Evolutionary conservation across 2,329 filamentous ascomycete genomes (phyloP), one percentile per base, ranked within the genome.

Genomic region (Tolypocladium nubicola): DNA sequence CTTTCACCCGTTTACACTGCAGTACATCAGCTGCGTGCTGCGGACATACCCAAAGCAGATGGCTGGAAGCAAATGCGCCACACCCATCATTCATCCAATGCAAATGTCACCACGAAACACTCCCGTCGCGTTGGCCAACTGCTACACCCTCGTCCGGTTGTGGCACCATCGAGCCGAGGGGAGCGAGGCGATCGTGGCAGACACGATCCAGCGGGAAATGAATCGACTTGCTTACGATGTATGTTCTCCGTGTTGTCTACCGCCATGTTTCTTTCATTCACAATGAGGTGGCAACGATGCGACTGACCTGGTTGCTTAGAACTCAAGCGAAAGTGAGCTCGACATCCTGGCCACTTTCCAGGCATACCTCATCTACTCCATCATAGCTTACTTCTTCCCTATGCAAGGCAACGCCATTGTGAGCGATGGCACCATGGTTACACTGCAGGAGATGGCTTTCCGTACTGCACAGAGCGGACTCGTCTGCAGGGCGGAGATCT

Each of bases 341-440:
- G 30, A 53, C 37, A 14, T 73, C 0, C 71, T 83, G 0, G 71
- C 73, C 0, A 68, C 74, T 1, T 80, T 81, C 43, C 80, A 83
- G 60, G 76, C 79, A 0, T 81, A 80, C 62, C 66, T 83, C 3
- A 71, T 82, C n/a, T 81, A 81, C 59, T 65, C 72, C 2, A 73
- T 83, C 64, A 68, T 77, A 2, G 53, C 79, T 3, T 80, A 78
- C 61, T 80, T 79, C 56, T 64, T 65, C 0, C 60, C 71, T 1
- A 61, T 61, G 0, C 61, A 64, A 11, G 60, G 61, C n/a, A 53
- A 62, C 0, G 57, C 61, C 13, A 60, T 70, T 0, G 70, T 75
- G 39, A 65, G 75, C 6, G 73, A 75, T 14, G 69, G 74, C 14
- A 69, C 71, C 3, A 75, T 81, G 64, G 75, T 80, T 56, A 76